A percentile compares a stretch with the other conserved stretches of the same genome.
These are phyloP conservation scores for Pseudocercospora fijiensis DNA, from an alignment of 2,329 filamentous ascomycete genomes.

Conservation along the genomic window DNA sequence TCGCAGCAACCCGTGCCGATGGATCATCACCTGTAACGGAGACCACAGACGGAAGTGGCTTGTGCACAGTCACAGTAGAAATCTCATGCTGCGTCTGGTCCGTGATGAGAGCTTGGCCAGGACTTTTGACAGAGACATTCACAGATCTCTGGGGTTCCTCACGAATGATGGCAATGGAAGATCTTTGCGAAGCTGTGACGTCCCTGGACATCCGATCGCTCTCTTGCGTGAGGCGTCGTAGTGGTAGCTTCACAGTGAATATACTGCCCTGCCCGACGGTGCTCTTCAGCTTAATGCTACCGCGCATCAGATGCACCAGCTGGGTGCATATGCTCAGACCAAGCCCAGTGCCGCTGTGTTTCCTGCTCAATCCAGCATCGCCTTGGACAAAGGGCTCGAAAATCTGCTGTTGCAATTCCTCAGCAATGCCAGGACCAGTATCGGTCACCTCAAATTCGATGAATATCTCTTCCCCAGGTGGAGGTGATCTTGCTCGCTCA, in stretches of 20 bases:
- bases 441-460: slow-evolving; percentile 91
- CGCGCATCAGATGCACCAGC: slow-evolving; percentile 78
- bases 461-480: slow-evolving; percentile 63
- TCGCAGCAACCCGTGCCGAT: slow-evolving; percentile 41
- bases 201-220: neutral
- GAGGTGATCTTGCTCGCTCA: slow-evolving; percentile 34
- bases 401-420: slow-evolving; percentile 73
- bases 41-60: neutral
- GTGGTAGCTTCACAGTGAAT: slow-evolving; percentile 78
- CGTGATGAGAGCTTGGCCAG: neutral
- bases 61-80: neutral
- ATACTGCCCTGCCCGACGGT: slow-evolving; percentile 71
- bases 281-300: slow-evolving; percentile 69
- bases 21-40: slow-evolving; percentile 13
- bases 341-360: slow-evolving; percentile 83
- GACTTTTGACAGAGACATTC: neutral
- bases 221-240: slow-evolving; percentile 61
- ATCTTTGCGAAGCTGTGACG: slow-evolving; percentile 7
- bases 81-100: neutral
- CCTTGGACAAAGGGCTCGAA: slow-evolving; percentile 95
- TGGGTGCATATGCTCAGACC: slow-evolving; percentile 89
- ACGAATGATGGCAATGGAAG: slow-evolving; percentile 6
- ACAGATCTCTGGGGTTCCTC: neutral
- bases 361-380: slow-evolving; percentile 84
- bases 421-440: slow-evolving; percentile 80